A percentile compares a stretch with the other conserved stretches of the same genome.
Conservation (phyloP, 2,329 filamentous ascomycete genomes). For the Botrytis tulipae region DNA sequence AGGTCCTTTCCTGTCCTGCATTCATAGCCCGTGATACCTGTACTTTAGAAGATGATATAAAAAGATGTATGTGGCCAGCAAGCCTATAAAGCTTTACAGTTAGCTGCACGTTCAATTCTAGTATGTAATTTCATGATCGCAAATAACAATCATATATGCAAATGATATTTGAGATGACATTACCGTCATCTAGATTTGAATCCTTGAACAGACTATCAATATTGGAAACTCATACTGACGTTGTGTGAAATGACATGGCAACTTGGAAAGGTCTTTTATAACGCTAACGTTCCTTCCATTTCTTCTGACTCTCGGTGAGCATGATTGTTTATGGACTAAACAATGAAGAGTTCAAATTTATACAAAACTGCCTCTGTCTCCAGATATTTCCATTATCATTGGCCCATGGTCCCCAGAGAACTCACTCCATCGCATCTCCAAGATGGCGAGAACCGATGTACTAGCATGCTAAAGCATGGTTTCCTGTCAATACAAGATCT, state of each 20-base stretch:
- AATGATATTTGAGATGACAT: accelerated
- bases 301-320: background rate
- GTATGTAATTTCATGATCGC: background rate
- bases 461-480: background rate
- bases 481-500: background rate
- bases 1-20: no score
- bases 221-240: background rate
- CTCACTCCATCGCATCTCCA: background rate
- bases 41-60: background rate
- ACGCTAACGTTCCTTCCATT: background rate
- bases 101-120: background rate
- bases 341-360: background rate
- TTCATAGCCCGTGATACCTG: no score
- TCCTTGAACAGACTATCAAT: background rate
- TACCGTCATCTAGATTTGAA: background rate
- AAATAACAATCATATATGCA: background rate
- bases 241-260: background rate
- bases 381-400: background rate
- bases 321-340: background rate
- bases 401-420: background rate
- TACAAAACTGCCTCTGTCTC: background rate
- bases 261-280: background rate
- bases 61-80: background rate
- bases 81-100: background rate
- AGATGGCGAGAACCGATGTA: background rate